Conservation (phyloP, 2,329 filamentous ascomycete genomes). For the Trichoderma arundinaceum region DNA sequence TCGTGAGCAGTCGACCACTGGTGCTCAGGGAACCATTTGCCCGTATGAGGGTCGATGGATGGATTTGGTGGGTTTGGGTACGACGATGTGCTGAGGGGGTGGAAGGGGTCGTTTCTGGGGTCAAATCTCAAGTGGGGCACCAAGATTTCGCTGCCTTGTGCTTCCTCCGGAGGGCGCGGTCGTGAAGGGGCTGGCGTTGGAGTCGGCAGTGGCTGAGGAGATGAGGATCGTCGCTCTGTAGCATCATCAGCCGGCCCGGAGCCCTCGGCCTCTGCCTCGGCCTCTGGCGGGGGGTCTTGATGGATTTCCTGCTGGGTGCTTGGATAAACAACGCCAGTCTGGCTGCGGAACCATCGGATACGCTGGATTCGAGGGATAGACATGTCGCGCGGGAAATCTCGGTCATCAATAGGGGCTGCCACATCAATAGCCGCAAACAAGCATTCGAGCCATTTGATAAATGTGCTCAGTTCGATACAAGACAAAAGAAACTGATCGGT, state of each 20-base stretch:
- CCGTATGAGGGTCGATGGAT: slow-evolving; percentile 54
- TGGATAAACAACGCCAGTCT: slow-evolving; percentile 36
- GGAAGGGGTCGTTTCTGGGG: slow-evolving; percentile 42
- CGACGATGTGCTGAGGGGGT: slow-evolving; percentile 53
- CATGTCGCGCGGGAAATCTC: slow-evolving; percentile 66
- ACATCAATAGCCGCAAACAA: slow-evolving; percentile 77
- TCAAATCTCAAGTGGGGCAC: slow-evolving; percentile 35
- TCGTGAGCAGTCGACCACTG: slow-evolving; percentile 62
- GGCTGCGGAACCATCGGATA: slow-evolving; percentile 56
- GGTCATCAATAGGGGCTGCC: slow-evolving; percentile 71
- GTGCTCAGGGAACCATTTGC: slow-evolving; percentile 63
- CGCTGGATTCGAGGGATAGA: slow-evolving; percentile 64
- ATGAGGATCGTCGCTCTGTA: slow-evolving; percentile 31
- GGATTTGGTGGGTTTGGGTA: slow-evolving; percentile 54
- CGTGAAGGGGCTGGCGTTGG: slow-evolving; percentile 30
- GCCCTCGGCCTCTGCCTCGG: slow-evolving; percentile 8
- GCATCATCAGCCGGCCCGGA: background rate
- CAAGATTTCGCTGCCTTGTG: slow-evolving; percentile 28
- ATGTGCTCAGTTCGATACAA: slow-evolving; percentile 66
- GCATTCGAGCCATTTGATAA: slow-evolving; percentile 71
- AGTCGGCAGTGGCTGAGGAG: slow-evolving; percentile 30
- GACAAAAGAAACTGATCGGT: slow-evolving; percentile 76
- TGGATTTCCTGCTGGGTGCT: slow-evolving; percentile 30
- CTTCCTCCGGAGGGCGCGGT: slow-evolving; percentile 30
- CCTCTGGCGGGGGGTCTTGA: slow-evolving; percentile 16